A percentile compares a stretch with the other conserved stretches of the same genome.
Evolutionary conservation across 306 rosid species (phyloP).

Genomic region (Corylus americana): DNA sequence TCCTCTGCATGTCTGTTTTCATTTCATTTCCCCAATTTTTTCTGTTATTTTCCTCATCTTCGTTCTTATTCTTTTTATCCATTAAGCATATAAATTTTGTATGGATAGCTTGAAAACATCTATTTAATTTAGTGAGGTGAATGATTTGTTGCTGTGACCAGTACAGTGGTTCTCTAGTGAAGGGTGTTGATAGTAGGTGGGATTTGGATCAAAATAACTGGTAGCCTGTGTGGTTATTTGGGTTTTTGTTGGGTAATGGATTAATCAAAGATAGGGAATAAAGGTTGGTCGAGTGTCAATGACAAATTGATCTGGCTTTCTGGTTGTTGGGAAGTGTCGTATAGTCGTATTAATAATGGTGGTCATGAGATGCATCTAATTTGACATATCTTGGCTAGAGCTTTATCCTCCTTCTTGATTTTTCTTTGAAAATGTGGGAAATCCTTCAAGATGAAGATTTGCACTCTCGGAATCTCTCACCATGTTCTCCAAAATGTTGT

Average conservation of each 20-base stretch:
- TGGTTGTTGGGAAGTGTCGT: neutral
- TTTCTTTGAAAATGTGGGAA: neutral
- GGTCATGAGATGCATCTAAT: too few relatives aligned
- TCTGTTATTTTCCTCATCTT: neutral
- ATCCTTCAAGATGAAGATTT: neutral
- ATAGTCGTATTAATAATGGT: neutral
- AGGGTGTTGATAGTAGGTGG: neutral
- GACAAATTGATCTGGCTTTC: neutral
- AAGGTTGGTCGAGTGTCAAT: neutral
- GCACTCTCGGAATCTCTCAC: neutral
- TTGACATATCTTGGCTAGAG: neutral
- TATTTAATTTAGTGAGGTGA: neutral
- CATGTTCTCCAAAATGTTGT: too few relatives aligned
- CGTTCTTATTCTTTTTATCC: neutral
- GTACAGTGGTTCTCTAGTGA: neutral
- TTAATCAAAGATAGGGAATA: neutral
- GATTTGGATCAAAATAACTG: neutral
- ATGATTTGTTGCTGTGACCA: neutral
- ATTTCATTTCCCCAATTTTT: neutral
- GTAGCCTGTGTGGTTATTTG: neutral
- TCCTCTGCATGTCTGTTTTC: neutral
- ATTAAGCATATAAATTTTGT: neutral
- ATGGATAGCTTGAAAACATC: neutral
- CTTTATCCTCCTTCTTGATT: neutral
- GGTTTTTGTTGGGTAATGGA: neutral